Conservation (phyloP, 2,329 filamentous ascomycete genomes). For the Fusarium decemcellulare region DNA sequence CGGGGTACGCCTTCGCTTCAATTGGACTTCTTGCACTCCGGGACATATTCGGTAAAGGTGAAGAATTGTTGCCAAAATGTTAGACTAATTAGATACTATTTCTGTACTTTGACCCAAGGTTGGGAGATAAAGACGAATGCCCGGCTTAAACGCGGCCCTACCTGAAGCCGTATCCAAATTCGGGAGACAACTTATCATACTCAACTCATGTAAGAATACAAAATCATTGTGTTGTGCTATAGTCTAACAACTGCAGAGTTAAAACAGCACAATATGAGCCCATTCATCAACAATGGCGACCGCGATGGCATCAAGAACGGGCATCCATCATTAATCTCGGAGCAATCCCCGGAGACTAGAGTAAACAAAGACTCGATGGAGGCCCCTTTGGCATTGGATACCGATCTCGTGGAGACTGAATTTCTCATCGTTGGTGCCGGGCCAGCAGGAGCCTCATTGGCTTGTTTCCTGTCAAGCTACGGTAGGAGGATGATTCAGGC, state of each 20-base stretch:
- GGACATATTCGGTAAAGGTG: no score
- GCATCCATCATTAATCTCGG: not conserved
- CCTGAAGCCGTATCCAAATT: no score
- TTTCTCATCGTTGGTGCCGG: conserved; percentile 66
- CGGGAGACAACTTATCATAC: not conserved
- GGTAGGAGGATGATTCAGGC: conserved; percentile 49
- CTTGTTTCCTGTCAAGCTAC: conserved; percentile 66
- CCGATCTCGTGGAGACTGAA: not conserved
- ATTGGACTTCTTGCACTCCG: no score
- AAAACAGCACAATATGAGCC: not conserved
- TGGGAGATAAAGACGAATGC: no score
- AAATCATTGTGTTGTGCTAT: not conserved
- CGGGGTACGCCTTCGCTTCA: not conserved
- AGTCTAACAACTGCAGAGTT: not conserved
- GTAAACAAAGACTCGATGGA: not conserved
- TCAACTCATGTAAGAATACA: not conserved
- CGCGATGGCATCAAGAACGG: not conserved
- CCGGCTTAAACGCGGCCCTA: no score
- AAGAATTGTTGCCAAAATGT: no score
- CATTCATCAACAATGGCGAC: not conserved
- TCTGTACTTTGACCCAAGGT: no score
- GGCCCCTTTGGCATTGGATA: not conserved
- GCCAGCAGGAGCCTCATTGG: conserved; percentile 67
- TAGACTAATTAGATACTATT: no score
- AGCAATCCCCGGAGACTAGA: not conserved